A percentile compares a stretch with the other conserved stretches of the same genome.
These are phyloP conservation scores for Sarocladium strictum DNA, from an alignment of 2,329 filamentous ascomycete genomes.

Conservation along the genomic window DNA sequence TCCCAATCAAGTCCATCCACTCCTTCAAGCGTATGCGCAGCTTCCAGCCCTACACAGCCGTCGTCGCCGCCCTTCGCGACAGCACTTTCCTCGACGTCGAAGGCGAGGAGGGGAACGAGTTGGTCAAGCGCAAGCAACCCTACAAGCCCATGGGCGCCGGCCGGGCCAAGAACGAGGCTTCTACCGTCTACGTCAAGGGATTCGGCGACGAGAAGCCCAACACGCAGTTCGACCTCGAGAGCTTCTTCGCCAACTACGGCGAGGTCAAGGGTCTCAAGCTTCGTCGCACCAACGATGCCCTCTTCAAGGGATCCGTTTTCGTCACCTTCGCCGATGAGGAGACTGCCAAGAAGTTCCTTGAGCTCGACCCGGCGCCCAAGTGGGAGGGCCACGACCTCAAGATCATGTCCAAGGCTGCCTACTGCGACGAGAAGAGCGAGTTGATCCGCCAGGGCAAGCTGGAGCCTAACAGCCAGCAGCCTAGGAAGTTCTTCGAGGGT, in stretches of 20 bases:
- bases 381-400: conserved; percentile 68
- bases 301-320: conserved; percentile 96
- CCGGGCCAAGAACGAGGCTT: conserved; percentile 61
- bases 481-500: conserved; percentile 45
- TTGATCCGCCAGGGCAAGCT: conserved; percentile 68
- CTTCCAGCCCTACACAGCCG: conserved; percentile 80
- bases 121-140: conserved; percentile 69
- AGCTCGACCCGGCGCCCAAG: conserved; percentile 71
- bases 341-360: conserved; percentile 72
- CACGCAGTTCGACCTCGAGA: conserved; percentile 91
- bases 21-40: conserved; percentile 93
- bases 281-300: conserved; percentile 63
- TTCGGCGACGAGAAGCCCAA: conserved; percentile 80
- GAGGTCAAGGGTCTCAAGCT: conserved; percentile 79
- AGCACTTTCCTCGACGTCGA: conserved; percentile 68
- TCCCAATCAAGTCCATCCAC: conserved; percentile 71
- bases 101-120: conserved; percentile 67
- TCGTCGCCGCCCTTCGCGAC: conserved; percentile 76
- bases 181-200: conserved; percentile 87
- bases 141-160: conserved; percentile 52
- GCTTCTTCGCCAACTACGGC: conserved; percentile 79
- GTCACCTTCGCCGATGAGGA: conserved; percentile 84
- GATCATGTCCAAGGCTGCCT: conserved; percentile 84
- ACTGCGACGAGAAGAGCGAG: conserved; percentile 70
- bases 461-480: conserved; percentile 43